A percentile compares a stretch with the other conserved stretches of the same genome.
phyloP scores from a whole-genome alignment of 768 basidiomycete genomes.

The Amanita polypyramis region DNA sequence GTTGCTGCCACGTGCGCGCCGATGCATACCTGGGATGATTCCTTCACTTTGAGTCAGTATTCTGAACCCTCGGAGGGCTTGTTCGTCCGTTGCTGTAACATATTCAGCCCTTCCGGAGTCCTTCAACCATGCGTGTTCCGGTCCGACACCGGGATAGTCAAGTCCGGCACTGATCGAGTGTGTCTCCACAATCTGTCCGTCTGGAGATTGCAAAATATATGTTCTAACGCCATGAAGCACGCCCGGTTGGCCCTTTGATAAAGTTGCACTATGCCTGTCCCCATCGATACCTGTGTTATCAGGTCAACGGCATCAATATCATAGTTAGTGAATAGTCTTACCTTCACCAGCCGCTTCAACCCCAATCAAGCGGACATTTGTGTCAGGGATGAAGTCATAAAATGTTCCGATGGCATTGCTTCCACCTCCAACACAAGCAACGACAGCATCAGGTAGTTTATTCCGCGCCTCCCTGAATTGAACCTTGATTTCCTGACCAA shows the following conservation, averaged over 20 bases:
- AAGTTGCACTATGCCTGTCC: constrained; percentile 83
- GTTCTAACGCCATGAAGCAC: constrained; percentile 95
- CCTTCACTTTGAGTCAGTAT: constrained; percentile 89
- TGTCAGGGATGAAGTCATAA: constrained; percentile 91
- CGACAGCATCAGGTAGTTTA: constrained; percentile 88
- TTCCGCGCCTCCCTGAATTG: constrained; percentile 65
- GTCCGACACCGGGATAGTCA: constrained; percentile 96
- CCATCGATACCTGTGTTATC: constrained; percentile 59
- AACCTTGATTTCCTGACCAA: constrained; percentile 87
- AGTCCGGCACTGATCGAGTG: constrained; percentile 95
- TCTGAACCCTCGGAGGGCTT: constrained; percentile 88
- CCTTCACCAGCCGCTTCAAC: constrained; percentile 99
- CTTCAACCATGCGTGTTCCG: constrained; percentile 97
- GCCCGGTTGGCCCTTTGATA: constrained; percentile 84
- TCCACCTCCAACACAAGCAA: constrained; percentile 97
- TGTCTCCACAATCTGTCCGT: constrained; percentile 93
- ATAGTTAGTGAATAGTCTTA: constrained; percentile 16
- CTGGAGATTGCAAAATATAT: constrained; percentile 81
- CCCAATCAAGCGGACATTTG: constrained; percentile 76
- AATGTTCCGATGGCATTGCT: constrained; percentile 98
- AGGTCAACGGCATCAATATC: not conserved
- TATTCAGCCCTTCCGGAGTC: constrained; percentile 92
- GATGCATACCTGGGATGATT: constrained; percentile 78
- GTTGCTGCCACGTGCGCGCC: not conserved
- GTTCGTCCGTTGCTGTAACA: constrained; percentile 85